Conservation (phyloP, 371 early-diverging fungal genomes). For the Rhizopus sp. region DNA sequence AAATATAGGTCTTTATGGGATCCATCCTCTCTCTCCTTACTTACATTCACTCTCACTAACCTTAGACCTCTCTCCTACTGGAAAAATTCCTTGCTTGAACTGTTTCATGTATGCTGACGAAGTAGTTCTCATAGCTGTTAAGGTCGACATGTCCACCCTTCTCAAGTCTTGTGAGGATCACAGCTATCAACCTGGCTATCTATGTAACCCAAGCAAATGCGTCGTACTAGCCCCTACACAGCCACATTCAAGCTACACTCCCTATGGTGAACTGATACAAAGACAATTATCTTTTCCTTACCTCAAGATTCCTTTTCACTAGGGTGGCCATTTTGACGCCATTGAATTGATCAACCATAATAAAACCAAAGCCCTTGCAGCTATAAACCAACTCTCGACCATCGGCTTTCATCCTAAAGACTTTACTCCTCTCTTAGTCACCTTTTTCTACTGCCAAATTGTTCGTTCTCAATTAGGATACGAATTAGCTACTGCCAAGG, state of each 20-base stretch:
- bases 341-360: not conserved
- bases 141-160: too few relatives aligned
- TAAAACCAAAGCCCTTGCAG: not conserved
- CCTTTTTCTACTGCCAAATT: conserved; percentile 8
- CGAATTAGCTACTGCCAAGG: conserved; percentile 11
- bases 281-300: not conserved
- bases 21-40: too few relatives aligned
- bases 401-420: not conserved
- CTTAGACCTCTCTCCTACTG: too few relatives aligned
- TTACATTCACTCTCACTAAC: too few relatives aligned
- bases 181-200: conserved; percentile 14
- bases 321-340: not conserved
- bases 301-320: not conserved
- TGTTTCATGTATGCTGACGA: too few relatives aligned
- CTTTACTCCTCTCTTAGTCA: not conserved
- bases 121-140: too few relatives aligned
- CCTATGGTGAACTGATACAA: too few relatives aligned
- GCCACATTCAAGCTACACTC: not conserved
- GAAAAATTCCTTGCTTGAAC: too few relatives aligned
- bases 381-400: not conserved
- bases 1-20: too few relatives aligned
- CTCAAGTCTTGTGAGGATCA: conserved; percentile 4
- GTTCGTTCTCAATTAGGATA: conserved; percentile 20
- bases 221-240: not conserved
- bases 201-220: conserved; percentile 26